phyloP scores from a whole-genome alignment of 2,329 filamentous ascomycete genomes.

The Emergomyces orientalis region DNA sequence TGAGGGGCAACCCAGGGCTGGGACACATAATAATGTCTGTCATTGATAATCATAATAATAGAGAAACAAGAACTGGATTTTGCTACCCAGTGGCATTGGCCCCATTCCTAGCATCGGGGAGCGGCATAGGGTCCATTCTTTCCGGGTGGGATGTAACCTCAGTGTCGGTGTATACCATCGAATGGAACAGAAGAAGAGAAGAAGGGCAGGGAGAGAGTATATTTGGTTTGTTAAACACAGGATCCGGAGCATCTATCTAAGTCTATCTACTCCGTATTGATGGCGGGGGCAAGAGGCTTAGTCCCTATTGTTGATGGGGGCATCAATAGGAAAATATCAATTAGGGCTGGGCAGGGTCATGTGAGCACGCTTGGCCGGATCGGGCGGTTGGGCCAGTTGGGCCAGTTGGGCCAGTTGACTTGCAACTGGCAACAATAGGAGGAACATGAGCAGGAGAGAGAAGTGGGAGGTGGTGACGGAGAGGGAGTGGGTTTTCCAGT shows the following conservation, averaged over 20 bases:
- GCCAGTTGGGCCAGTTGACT: no score
- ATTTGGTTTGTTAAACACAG: background rate
- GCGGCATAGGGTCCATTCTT: background rate
- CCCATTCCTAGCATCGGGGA: background rate
- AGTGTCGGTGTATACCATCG: background rate
- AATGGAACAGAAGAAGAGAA: constrained; percentile 1
- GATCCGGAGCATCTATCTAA: no score
- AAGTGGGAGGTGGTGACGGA: background rate
- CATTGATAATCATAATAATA: no score
- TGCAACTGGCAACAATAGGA: background rate
- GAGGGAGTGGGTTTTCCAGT: no score
- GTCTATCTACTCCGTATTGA: no score
- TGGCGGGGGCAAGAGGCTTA: no score
- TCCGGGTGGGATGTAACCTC: background rate
- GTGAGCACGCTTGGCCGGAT: background rate
- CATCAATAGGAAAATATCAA: constrained; percentile 3
- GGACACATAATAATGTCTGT: background rate
- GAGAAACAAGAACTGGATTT: no score
- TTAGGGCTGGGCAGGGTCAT: background rate
- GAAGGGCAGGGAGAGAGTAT: background rate
- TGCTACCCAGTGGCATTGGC: background rate
- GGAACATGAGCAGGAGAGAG: no score
- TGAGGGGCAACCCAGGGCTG: background rate
- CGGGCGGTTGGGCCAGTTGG: background rate
- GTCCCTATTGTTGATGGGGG: constrained; percentile 1